These are phyloP conservation scores for Pichia nakasei DNA, from an alignment of 805 yeast species.

Conservation along the genomic window DNA sequence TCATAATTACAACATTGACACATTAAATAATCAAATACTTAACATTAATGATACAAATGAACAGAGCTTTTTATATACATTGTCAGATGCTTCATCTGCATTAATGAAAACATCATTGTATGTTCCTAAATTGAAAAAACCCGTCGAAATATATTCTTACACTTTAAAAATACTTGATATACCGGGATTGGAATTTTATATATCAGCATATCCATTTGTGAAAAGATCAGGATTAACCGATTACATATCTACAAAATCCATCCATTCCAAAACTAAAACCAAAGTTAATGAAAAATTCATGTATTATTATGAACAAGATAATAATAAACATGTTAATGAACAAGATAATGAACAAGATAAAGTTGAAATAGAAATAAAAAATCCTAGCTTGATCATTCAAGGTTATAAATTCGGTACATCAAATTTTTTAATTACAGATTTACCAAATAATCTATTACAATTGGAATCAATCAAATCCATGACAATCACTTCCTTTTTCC, in stretches of 20 bases:
- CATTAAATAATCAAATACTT: not conserved
- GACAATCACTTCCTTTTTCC: conserved; percentile 56
- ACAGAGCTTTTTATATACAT: not conserved
- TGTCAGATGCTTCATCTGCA: not conserved
- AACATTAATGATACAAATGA: conserved; percentile 2
- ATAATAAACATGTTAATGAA: conserved; percentile 19
- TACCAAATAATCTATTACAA: conserved; percentile 31
- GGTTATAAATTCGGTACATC: conserved; percentile 65
- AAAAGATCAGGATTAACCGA: conserved; percentile 4
- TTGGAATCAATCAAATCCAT: conserved; percentile 39
- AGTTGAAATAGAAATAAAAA: conserved; percentile 22
- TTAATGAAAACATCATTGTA: conserved; percentile 1
- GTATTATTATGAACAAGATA: conserved; percentile 10
- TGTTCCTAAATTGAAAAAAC: conserved; percentile 8
- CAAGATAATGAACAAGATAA: too few relatives aligned
- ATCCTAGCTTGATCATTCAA: conserved; percentile 13
- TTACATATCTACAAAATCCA: conserved; percentile 6
- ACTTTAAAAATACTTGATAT: not conserved
- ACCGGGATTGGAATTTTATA: conserved; percentile 4
- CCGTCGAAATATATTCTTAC: conserved; percentile 8
- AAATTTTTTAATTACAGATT: conserved; percentile 43
- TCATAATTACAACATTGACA: not conserved
- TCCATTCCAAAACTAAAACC: not conserved
- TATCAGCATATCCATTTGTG: conserved; percentile 9
- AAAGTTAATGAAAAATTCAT: conserved; percentile 3